Conservation (phyloP, 257 asterid genomes). For the Anisodus tanguticus region DNA sequence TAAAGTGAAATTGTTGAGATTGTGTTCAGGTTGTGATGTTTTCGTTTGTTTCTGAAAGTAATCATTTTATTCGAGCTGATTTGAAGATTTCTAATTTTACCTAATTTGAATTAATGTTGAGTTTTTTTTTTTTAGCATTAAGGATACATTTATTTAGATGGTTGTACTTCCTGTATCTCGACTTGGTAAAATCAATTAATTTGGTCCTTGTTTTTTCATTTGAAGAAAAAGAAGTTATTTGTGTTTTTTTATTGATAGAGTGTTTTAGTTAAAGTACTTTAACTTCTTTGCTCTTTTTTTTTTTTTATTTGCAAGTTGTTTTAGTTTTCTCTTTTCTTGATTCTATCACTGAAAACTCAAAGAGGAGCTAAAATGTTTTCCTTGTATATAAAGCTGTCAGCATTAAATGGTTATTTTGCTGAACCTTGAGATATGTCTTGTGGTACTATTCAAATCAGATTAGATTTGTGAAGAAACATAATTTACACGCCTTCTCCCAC, state of each 20-base stretch:
- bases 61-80: not conserved
- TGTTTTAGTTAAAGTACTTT: not conserved
- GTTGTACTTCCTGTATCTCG: not conserved
- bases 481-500: constrained; percentile 14
- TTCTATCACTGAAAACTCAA: constrained; percentile 6
- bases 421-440: not conserved
- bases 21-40: not conserved
- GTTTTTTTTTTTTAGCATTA: not conserved
- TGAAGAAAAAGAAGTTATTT: not conserved
- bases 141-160: not conserved
- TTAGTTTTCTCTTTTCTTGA: not conserved
- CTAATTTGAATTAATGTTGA: constrained; percentile 2
- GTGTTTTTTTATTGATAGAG: not conserved
- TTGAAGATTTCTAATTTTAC: constrained; percentile 3
- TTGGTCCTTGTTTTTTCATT: not conserved
- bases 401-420: not conserved
- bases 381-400: not conserved
- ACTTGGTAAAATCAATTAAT: not conserved
- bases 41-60: not conserved
- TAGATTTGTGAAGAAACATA: not conserved
- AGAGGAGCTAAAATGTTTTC: constrained; percentile 5
- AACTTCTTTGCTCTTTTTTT: not conserved
- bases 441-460: not conserved
- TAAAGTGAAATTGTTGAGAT: not conserved
- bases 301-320: not conserved